phyloP scores from a whole-genome alignment of 2,329 filamentous ascomycete genomes.

The Arthroderma sp. region DNA sequence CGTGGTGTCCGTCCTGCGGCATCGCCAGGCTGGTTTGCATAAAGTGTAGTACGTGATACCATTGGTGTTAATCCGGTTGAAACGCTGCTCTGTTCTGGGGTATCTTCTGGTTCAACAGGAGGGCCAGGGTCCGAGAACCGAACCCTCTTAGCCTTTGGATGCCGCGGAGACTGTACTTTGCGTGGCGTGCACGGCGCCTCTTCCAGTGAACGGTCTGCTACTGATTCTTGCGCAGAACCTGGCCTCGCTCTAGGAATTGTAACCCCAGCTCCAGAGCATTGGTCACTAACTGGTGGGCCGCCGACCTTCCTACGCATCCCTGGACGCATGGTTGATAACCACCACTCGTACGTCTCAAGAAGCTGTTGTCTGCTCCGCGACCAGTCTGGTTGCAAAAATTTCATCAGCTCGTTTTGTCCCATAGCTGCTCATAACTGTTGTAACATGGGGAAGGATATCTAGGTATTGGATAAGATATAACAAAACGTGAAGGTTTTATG shows the following conservation, averaged over 20 bases:
- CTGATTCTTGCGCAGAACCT: neutral
- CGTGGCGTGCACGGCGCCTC: constrained; percentile 2
- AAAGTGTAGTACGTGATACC: constrained; percentile 10
- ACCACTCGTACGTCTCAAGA: neutral
- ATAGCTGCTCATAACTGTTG: neutral
- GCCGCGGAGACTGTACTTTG: neutral
- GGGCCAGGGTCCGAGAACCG: constrained; percentile 1
- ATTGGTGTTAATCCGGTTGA: constrained; percentile 12
- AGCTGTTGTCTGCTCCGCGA: neutral
- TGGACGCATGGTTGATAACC: neutral
- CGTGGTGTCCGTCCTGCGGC: neutral
- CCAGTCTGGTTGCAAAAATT: neutral
- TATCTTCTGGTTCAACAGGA: neutral
- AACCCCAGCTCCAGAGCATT: neutral
- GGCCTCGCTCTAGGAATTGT: neutral
- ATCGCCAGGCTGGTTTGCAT: neutral
- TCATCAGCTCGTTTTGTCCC: neutral
- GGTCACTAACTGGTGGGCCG: neutral
- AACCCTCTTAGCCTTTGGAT: constrained; percentile 1
- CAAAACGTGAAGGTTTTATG: no score
- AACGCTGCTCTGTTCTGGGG: neutral
- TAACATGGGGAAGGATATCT: neutral
- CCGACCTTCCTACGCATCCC: neutral
- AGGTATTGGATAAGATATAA: neutral
- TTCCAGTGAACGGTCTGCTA: neutral